A percentile compares a stretch with the other conserved stretches of the same genome.
These are phyloP conservation scores for Backusella sp. DNA, from an alignment of 192 early-diverging fungal genomes.

Conservation along the genomic window DNA sequence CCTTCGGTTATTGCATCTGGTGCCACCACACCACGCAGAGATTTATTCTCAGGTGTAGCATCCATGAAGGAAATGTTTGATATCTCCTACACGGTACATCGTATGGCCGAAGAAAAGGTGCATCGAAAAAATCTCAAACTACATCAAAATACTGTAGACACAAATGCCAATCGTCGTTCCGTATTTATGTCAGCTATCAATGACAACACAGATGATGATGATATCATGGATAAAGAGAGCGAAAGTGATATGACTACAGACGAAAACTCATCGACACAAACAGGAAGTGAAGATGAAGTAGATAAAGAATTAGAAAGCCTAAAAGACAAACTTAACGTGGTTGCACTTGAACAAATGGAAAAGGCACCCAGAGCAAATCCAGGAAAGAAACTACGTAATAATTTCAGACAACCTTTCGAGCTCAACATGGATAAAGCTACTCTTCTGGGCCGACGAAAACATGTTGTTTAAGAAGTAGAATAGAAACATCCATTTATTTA, in stretches of 20 bases:
- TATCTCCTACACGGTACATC: conserved; percentile 69
- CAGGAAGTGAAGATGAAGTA: not conserved
- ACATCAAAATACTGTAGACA: not conserved
- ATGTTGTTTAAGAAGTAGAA: not conserved
- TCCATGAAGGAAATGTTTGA: conserved; percentile 74
- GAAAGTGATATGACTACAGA: not conserved
- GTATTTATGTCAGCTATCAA: conserved; percentile 1
- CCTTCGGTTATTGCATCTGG: conserved; percentile 7
- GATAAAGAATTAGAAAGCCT: conserved; percentile 2
- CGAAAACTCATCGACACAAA: conserved; percentile 9
- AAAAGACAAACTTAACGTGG: not conserved
- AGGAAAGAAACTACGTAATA: not conserved
- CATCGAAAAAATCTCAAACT: conserved; percentile 11
- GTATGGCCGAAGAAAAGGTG: conserved; percentile 60
- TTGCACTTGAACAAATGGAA: not conserved
- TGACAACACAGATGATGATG: conserved; percentile 14
- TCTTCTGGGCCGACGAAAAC: conserved; percentile 20
- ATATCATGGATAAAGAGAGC: not conserved
- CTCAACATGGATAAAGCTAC: conserved; percentile 28
- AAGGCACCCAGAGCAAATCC: not conserved
- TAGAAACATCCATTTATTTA: not conserved
- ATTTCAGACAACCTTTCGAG: conserved; percentile 15
- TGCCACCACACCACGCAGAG: conserved; percentile 10
- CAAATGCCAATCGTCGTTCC: not conserved
- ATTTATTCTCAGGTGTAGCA: conserved; percentile 24